Evolutionary conservation across 495 filamentous ascomycete species (phyloP), one percentile per base, ranked within the genome.

Genomic region (Penicillium samsonianum): DNA sequence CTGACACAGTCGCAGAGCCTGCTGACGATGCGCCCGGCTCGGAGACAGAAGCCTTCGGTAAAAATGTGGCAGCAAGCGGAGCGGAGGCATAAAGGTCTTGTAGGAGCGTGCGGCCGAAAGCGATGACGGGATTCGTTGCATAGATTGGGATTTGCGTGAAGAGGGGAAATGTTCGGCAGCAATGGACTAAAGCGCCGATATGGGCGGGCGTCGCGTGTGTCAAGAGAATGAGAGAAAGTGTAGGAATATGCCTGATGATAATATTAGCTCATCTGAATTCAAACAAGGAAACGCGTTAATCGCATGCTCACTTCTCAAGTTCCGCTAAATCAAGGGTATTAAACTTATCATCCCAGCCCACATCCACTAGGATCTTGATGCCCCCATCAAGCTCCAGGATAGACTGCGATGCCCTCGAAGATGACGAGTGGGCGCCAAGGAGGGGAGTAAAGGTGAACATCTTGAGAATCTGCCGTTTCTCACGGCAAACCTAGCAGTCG

Each of bases 391-490:
- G 86, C 77, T 98, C 95, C 43, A 99, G 78, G 9, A 99, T 82
- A 12, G 95, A 98, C 70, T 97, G 93, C 55, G 90, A 94, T 35
- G 95, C 94, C 40, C 84, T 79, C 8, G 90, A 95, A 44, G 85
- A 82, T 12, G 73, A 71, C 7, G 90, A 92, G 62, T 92, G 91
- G 17, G 93, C 95, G 62, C 94, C 95, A 41, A 94, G 87, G 44
- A 99, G 76, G 17, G 95, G 87, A 59, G 88, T 95, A 75, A 98
- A 97, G 57, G 85, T 96, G 77, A 99, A 96, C 94, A 99, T 99
- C 44, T 61, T 68, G 61, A 41, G 52, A 47, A 31, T 48, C 30
- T 20, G 50, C 37, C 42, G 63, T 67, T 56, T 31, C 56, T 55
- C 43, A 37, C 38, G 28, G 47, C 33, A 23, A 55, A 38, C 20